phyloP scores from a whole-genome alignment of 139 green algal genomes.

The Limnomonas spitsbergensis region DNA sequence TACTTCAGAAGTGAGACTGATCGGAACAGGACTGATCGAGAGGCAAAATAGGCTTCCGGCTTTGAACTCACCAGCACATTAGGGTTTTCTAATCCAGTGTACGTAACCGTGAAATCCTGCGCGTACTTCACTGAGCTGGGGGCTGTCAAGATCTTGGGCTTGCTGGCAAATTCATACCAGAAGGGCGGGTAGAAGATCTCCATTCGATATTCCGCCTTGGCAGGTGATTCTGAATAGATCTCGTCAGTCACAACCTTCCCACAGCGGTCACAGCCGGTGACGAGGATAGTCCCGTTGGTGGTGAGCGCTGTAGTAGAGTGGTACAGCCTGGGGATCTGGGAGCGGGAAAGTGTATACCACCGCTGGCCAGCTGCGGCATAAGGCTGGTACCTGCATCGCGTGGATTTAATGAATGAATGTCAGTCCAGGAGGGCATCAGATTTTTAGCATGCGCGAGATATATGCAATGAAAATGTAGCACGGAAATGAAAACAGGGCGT shows the following conservation, averaged over 20 bases:
- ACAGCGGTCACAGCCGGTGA: conserved; percentile 39
- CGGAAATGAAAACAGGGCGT: no score
- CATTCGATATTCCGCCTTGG: conserved; percentile 28
- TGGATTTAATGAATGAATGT: no score
- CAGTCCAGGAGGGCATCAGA: not conserved
- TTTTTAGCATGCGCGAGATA: no score
- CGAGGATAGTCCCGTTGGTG: conserved; percentile 33
- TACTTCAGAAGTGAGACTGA: no score
- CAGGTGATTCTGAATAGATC: conserved; percentile 10
- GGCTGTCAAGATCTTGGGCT: conserved; percentile 14
- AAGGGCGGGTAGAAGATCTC: conserved; percentile 35
- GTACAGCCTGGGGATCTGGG: conserved; percentile 31
- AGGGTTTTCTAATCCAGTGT: not conserved
- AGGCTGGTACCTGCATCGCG: no score
- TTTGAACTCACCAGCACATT: conserved; percentile 6
- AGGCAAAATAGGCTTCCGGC: no score
- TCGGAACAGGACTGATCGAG: no score
- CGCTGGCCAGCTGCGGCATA: conserved; percentile 10
- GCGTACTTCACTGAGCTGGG: conserved; percentile 1
- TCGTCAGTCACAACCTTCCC: conserved; percentile 18
- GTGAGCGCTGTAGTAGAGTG: conserved; percentile 33
- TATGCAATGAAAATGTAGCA: no score
- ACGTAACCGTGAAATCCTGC: conserved; percentile 2
- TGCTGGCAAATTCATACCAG: conserved; percentile 18
- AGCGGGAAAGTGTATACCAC: conserved; percentile 13